These are phyloP conservation scores for Yarrowia divulgata DNA, from an alignment of 805 yeast genomes.

Conservation along the genomic window DNA sequence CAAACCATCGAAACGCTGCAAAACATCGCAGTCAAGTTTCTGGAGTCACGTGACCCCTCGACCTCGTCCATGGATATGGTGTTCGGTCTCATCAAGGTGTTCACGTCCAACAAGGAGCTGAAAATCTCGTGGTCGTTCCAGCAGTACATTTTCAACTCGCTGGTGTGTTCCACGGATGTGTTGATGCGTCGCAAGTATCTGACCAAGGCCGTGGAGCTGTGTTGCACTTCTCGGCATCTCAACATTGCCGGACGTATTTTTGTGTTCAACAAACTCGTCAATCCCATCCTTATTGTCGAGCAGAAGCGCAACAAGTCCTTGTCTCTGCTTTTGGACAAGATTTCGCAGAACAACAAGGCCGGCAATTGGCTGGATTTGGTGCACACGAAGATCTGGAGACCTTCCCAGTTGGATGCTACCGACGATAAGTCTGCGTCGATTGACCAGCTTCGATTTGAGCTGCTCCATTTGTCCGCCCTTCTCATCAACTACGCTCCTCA, in stretches of 20 bases:
- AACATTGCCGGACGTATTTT: conserved; percentile 65
- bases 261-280: conserved; percentile 66
- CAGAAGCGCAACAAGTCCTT: conserved; percentile 59
- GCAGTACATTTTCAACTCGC: conserved; percentile 62
- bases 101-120: conserved; percentile 53
- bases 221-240: conserved; percentile 54
- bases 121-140: conserved; percentile 59
- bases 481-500: conserved; percentile 73
- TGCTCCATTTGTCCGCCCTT: conserved; percentile 81
- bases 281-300: conserved; percentile 70
- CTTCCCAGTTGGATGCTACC: conserved; percentile 53
- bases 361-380: conserved; percentile 69
- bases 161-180: conserved; percentile 61
- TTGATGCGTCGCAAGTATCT: conserved; percentile 60
- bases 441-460: conserved; percentile 77
- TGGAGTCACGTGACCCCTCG: conserved; percentile 46
- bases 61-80: conserved; percentile 51
- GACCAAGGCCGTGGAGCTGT: conserved; percentile 58
- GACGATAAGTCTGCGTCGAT: conserved; percentile 68
- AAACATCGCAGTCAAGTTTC: conserved; percentile 53
- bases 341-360: conserved; percentile 46
- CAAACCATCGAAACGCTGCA: conserved; percentile 74
- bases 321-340: conserved; percentile 54
- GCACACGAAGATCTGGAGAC: conserved; percentile 75
- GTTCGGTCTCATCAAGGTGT: conserved; percentile 54